Percentiles rank a stretch among this genome's conserved stretches.
Conservation (phyloP, 768 basidiomycete genomes). For the Amanita jacksonii region DNA sequence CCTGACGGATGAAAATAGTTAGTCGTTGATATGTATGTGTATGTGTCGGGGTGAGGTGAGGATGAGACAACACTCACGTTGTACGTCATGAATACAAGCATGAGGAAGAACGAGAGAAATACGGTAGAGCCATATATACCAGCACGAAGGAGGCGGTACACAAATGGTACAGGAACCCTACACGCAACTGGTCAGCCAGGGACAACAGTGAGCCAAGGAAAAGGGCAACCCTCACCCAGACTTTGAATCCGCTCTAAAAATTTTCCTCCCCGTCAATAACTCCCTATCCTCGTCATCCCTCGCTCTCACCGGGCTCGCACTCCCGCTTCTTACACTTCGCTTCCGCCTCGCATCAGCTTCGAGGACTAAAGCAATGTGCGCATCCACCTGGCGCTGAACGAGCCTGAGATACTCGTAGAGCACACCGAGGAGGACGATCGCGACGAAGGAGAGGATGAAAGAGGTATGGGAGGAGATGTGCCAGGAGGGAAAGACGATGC, state of each 20-base stretch:
- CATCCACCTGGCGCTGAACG: conserved; percentile 51
- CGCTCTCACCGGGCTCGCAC: conserved; percentile 24
- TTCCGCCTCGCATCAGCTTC: conserved; percentile 38
- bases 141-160: conserved; percentile 50
- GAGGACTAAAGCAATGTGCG: conserved; percentile 41
- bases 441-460: conserved; percentile 58
- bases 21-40: too few relatives aligned
- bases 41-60: conserved; percentile 3
- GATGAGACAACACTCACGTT: conserved; percentile 46
- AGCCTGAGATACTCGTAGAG: conserved; percentile 73
- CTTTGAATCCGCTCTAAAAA: conserved; percentile 22
- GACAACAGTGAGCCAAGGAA: neutral
- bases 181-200: too few relatives aligned
- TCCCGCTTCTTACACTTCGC: conserved; percentile 17
- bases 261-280: conserved; percentile 39
- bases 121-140: conserved; percentile 65
- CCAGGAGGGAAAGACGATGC: conserved; percentile 74
- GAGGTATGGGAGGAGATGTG: conserved; percentile 49
- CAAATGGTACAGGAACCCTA: conserved; percentile 42
- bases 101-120: conserved; percentile 81
- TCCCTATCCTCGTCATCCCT: conserved; percentile 30
- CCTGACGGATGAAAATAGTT: conserved; percentile 32
- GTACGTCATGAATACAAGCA: conserved; percentile 97
- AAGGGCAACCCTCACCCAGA: conserved; percentile 30
- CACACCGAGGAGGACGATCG: conserved; percentile 59